These are phyloP conservation scores for Penicillium goetzii DNA, from an alignment of 495 filamentous ascomycete genomes.

Conservation along the genomic window DNA sequence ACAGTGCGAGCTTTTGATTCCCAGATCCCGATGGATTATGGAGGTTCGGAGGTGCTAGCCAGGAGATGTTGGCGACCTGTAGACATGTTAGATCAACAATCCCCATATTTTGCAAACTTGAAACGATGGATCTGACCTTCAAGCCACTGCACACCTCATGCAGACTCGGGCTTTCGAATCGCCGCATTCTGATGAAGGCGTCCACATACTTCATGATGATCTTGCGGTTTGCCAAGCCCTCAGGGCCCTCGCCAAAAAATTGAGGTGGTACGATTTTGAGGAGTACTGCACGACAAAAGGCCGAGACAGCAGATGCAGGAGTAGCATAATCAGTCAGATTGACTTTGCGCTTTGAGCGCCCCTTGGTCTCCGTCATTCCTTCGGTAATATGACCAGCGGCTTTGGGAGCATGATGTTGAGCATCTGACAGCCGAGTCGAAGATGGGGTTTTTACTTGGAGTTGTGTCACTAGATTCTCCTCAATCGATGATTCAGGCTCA, in stretches of 20 bases:
- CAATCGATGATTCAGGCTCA: slow-evolving; percentile 24
- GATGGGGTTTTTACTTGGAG: slow-evolving; percentile 14
- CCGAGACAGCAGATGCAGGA: slow-evolving; percentile 71
- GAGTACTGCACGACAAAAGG: slow-evolving; percentile 82
- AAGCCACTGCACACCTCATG: slow-evolving; percentile 77
- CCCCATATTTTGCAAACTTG: background rate
- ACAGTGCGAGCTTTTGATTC: slow-evolving; percentile 61
- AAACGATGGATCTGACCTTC: slow-evolving; percentile 56
- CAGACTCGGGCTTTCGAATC: slow-evolving; percentile 79
- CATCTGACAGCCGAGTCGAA: background rate
- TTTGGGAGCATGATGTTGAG: no score
- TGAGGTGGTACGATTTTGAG: slow-evolving; percentile 71
- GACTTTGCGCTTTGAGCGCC: slow-evolving; percentile 22
- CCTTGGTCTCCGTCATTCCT: background rate
- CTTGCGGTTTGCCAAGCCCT: slow-evolving; percentile 59
- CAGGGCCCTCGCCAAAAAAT: slow-evolving; percentile 69
- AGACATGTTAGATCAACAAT: slow-evolving; percentile 18
- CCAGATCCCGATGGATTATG: slow-evolving; percentile 11
- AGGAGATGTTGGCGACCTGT: slow-evolving; percentile 68
- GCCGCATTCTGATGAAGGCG: slow-evolving; percentile 73
- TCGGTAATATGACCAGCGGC: background rate
- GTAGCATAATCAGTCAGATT: slow-evolving; percentile 73
- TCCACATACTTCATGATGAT: slow-evolving; percentile 69
- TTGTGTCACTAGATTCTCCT: slow-evolving; percentile 40
- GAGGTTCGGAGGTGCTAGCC: slow-evolving; percentile 63